Evolutionary conservation across 2,329 filamentous ascomycete species (phyloP).

Genomic region (Magnaporthiopsis incrustans): DNA sequence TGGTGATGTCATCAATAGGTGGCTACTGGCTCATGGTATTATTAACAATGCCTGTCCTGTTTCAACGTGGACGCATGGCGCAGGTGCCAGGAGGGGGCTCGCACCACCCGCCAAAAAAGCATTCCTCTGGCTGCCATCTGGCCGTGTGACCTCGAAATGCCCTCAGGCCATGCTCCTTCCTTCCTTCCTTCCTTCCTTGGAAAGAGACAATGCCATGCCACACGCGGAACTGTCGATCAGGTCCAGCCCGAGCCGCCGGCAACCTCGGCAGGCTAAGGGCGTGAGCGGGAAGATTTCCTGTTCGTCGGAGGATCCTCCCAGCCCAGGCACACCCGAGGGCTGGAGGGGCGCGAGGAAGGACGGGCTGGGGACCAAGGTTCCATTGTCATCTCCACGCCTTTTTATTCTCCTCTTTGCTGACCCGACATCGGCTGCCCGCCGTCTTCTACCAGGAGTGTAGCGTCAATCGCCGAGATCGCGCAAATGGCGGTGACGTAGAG

Average conservation of each 20-base stretch:
- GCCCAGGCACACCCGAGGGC: background rate
- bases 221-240: background rate
- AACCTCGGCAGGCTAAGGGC: background rate
- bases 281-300: background rate
- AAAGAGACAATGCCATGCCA: background rate
- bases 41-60: background rate
- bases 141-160: background rate
- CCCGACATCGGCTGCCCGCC: background rate
- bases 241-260: background rate
- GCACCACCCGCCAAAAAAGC: background rate
- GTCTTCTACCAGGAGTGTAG: background rate
- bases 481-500: too few species aligned
- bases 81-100: background rate
- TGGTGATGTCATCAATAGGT: background rate
- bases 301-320: background rate
- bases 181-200: background rate
- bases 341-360: too few species aligned
- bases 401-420: background rate
- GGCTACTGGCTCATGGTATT: background rate
- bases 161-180: background rate
- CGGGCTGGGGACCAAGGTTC: background rate
- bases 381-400: background rate
- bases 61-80: background rate
- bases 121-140: background rate
- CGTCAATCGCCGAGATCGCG: background rate